Base-by-base conservation (phyloP, 106 monocot species). In the Platanthera guangdongensis region DNA sequence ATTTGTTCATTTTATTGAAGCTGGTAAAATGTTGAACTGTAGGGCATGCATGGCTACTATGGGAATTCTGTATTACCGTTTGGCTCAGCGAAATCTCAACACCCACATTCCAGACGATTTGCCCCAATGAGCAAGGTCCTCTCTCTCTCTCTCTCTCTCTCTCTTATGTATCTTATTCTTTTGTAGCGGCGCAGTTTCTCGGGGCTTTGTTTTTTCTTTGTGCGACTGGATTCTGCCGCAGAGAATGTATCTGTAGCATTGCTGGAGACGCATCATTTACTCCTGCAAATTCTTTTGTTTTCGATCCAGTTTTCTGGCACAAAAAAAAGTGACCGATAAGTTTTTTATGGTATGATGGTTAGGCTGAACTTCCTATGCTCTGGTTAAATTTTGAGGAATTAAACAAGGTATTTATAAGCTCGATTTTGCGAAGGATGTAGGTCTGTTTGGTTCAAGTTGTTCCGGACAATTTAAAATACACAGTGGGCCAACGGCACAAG, bases 21-120 rank as follows among this genome's bases (percentile, higher is more conserved):
- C 25, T 72, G 51, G 47, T 50, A 9, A 50, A 12, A 60, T 14
- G 52, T 70, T 78, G 11, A 67, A 72, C 4, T 81, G 7, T 83
- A 88, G 88, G 89, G 96, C 96, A 57, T 93, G 96, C 67, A 86
- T 97, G 89, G 91, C 93, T 15, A 97, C 96, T 53, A 97, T 97
- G 91, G 96, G 84, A 45, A 94, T 97, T 70, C 71, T 97, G 30
- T 97, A 97, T 68, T 97, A 93, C 80, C 80, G 91, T 72, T 80
- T 97, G 80, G 77, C 93, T 52, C 93, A 97, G 50, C 86, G 92
- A 62, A 85, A 73, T 81, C 80, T 97, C 71, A 81, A 81, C 28
- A 86, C 83, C 19, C 78, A 77, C 59, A 65, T 85, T 47, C 80
- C 71, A 50, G 81, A 94, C 63, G 91, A 93, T 72, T 87, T 89